Evolutionary conservation across 441 rosid genomes (phyloP).

Genomic region (Dalechampia spathulata): DNA sequence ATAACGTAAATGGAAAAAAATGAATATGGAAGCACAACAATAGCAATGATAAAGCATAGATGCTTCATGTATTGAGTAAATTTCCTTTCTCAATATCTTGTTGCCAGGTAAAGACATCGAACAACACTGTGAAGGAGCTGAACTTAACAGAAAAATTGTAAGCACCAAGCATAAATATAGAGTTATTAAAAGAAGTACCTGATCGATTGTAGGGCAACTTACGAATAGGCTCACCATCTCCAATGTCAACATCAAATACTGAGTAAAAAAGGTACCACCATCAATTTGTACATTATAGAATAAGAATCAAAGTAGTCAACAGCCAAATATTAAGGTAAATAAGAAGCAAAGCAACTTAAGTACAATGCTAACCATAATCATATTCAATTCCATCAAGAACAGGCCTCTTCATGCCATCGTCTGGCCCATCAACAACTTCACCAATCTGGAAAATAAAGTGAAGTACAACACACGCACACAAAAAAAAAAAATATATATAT

Average conservation of each 20-base stretch:
- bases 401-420: slow-evolving; percentile 58
- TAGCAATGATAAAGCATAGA: too few relatives aligned
- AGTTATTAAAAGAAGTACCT: slow-evolving; percentile 44
- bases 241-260: slow-evolving; percentile 98
- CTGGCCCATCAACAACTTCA: slow-evolving; percentile 99
- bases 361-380: slow-evolving; percentile 60
- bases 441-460: slow-evolving; percentile 54
- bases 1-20: too few relatives aligned
- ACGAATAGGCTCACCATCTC: slow-evolving; percentile 94
- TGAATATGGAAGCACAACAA: too few relatives aligned
- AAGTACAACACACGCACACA: too few relatives aligned
- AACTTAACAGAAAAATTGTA: not conserved
- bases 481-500: slow-evolving; percentile 10
- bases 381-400: slow-evolving; percentile 65
- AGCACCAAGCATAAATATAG: not conserved
- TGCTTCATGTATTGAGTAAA: not conserved
- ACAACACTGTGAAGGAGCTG: not conserved
- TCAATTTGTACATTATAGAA: not conserved
- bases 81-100: not conserved
- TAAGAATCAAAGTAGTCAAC: not conserved
- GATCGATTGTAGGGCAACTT: slow-evolving; percentile 89
- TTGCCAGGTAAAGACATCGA: not conserved
- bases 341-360: slow-evolving; percentile 1
- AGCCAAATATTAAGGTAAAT: slow-evolving; percentile 2
- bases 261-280: slow-evolving; percentile 19